A percentile compares a stretch with the other conserved stretches of the same genome.
These are phyloP conservation scores for Hyphodiscus hymeniophilus DNA, from an alignment of 495 filamentous ascomycete species.

Conservation along the genomic window DNA sequence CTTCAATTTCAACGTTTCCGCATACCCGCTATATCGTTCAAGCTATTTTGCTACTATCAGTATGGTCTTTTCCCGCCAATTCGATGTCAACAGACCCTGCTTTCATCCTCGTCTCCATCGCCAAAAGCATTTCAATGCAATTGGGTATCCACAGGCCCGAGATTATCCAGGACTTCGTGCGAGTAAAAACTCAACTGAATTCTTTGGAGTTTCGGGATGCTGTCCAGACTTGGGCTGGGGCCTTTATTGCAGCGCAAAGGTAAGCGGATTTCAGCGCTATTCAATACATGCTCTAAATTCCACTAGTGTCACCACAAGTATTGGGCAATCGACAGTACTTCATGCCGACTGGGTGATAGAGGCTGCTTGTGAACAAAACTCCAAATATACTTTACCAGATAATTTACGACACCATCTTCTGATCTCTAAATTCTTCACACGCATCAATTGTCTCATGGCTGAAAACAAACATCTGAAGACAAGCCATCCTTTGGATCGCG, in stretches of 20 bases:
- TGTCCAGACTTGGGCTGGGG: constrained; percentile 4
- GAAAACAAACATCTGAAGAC: neutral
- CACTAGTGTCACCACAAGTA: neutral
- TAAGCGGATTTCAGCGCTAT: neutral
- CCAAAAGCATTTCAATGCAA: constrained; percentile 41
- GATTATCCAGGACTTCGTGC: constrained; percentile 37
- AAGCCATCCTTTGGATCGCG: neutral
- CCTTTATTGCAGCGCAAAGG: constrained; percentile 2
- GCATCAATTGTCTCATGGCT: neutral
- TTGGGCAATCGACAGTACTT: neutral
- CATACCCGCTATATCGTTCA: constrained; percentile 40
- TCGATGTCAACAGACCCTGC: constrained; percentile 33
- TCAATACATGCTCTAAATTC: neutral
- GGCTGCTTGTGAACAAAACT: neutral
- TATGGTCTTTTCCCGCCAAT: constrained; percentile 43
- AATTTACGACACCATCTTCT: neutral
- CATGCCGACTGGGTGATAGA: neutral
- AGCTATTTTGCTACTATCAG: constrained; percentile 37
- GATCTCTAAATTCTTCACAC: neutral
- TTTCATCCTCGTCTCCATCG: constrained; percentile 33
- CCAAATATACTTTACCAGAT: neutral
- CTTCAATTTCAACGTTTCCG: constrained; percentile 29
- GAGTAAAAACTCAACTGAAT: neutral
- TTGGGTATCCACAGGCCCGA: constrained; percentile 41
- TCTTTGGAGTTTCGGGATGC: neutral